A percentile compares a stretch with the other conserved stretches of the same genome.
Evolutionary conservation across 208 protist genomes (phyloP).

Genomic region (Herpetomonas tarakana): DNA sequence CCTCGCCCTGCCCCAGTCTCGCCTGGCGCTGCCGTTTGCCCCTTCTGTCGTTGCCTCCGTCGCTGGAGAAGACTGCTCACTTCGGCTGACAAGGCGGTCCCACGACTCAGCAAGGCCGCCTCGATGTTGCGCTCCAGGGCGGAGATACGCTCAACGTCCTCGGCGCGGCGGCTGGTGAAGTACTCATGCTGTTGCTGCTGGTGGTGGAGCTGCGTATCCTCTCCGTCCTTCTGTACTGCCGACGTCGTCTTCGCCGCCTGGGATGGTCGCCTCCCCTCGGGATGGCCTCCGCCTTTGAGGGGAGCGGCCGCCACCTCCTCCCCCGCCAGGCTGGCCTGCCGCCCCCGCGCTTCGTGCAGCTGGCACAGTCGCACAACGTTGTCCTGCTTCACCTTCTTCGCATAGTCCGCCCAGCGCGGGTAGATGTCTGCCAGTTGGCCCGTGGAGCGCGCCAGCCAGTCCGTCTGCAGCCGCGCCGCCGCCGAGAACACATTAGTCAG

Average conservation of each 20-base stretch:
- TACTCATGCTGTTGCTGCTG: constrained; percentile 40
- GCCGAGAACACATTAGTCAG: constrained; percentile 82
- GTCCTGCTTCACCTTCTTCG: constrained; percentile 45
- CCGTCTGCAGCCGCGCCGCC: constrained; percentile 67
- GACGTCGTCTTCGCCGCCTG: too few species aligned
- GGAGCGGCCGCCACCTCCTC: neutral
- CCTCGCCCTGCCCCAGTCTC: too few species aligned
- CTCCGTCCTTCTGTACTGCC: constrained; percentile 4
- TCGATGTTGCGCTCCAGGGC: constrained; percentile 49
- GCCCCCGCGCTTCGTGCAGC: neutral
- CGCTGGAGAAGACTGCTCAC: too few species aligned
- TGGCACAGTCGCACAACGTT: constrained; percentile 14
- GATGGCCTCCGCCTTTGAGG: neutral
- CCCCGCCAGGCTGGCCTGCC: neutral
- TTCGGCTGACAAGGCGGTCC: too few species aligned
- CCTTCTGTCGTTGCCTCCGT: too few species aligned
- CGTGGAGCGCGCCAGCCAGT: constrained; percentile 73
- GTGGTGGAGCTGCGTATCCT: constrained; percentile 7
- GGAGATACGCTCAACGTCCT: constrained; percentile 37
- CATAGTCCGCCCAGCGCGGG: constrained; percentile 69
- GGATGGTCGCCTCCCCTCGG: too few species aligned
- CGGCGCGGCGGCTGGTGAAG: constrained; percentile 52
- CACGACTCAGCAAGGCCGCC: too few species aligned
- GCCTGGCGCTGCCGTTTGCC: too few species aligned
- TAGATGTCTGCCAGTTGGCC: constrained; percentile 59